Conservation (phyloP, 2,329 filamentous ascomycete genomes). For the Fusarium goolgardi region DNA sequence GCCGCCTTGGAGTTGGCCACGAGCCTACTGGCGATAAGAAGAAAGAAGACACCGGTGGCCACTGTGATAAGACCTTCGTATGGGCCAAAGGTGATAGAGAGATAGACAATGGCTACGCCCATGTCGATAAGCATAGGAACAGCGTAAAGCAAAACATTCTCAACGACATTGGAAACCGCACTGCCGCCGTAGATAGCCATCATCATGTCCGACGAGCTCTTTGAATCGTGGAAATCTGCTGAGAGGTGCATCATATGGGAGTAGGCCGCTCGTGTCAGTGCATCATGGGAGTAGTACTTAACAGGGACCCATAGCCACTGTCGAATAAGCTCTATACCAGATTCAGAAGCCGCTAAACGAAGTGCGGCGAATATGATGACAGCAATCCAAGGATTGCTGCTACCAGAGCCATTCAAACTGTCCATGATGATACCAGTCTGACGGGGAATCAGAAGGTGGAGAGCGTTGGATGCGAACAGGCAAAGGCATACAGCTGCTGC, state of each 20-base stretch:
- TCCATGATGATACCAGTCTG: constrained; percentile 85
- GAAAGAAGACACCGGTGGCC: constrained; percentile 67
- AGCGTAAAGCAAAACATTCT: constrained; percentile 68
- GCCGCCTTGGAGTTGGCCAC: constrained; percentile 62
- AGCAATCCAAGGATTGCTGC: constrained; percentile 63
- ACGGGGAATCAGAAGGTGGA: constrained; percentile 83
- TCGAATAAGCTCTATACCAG: constrained; percentile 64
- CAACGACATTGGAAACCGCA: constrained; percentile 66
- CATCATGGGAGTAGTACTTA: constrained; percentile 66
- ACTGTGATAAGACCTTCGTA: constrained; percentile 73
- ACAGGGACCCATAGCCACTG: constrained; percentile 69
- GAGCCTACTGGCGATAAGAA: constrained; percentile 64
- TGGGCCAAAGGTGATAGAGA: constrained; percentile 68
- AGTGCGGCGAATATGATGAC: constrained; percentile 64
- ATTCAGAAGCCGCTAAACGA: constrained; percentile 65
- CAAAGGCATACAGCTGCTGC: constrained; percentile 74
- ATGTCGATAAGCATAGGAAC: constrained; percentile 71
- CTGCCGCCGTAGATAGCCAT: constrained; percentile 67
- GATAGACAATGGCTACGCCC: constrained; percentile 68
- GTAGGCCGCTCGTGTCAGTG: constrained; percentile 66
- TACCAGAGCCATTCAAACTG: constrained; percentile 65
- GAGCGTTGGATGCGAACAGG: constrained; percentile 74
- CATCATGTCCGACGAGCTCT: constrained; percentile 69
- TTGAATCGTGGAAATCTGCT: constrained; percentile 70
- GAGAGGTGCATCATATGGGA: constrained; percentile 71